Base-by-base conservation (phyloP, 2,329 filamentous ascomycete genomes). In the Fusarium mexicanum region DNA sequence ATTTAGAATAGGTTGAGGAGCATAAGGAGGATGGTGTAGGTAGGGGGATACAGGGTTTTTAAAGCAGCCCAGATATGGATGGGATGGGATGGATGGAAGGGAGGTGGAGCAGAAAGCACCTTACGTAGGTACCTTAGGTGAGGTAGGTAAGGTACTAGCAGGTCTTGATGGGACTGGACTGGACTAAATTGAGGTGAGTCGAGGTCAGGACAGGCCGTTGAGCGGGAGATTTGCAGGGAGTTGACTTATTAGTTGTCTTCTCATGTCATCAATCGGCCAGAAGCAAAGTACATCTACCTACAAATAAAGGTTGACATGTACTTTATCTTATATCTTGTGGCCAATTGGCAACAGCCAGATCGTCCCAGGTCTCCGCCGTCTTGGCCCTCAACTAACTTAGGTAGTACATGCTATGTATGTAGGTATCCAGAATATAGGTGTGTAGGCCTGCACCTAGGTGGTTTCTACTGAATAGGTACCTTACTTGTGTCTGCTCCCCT, bases 11-110 rank as follows among this genome's bases (percentile, higher is more conserved):
- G 54, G 54, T 43, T 48, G 24, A 51, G 54, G 54, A 61, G 50
- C 51, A 61, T 43, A 44, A 50, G 46, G 24, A 57, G 44, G 35
- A 46, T 57, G n/a, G 38, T 72, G 35, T 37, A 55, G 47, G 55
- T 64, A 69, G 72, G 64, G 69, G 72, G 67, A 69, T 61, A 63
- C 55, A 60, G 70, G 76, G 61, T 77, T 78, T 70, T 77, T 76
- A 77, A 77, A 73, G 64, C 54, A 75, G 65, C 26, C 67, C 41
- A 71, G 60, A 61, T 31, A 58, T 59, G 51, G 51, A 72, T 66
- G 68, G 66, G 74, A 77, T 77, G 71, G 64, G 35, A 37, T 37
- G 35, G 65, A 75, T 76, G 67, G 63, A 67, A 75, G 72, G 60
- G 67, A 73, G 72, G 74, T 76, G 74, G 75, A 77, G 74, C 47